Base-by-base conservation (phyloP, 2,329 filamentous ascomycete genomes). In the Zymoseptoria pseudotritici region DNA sequence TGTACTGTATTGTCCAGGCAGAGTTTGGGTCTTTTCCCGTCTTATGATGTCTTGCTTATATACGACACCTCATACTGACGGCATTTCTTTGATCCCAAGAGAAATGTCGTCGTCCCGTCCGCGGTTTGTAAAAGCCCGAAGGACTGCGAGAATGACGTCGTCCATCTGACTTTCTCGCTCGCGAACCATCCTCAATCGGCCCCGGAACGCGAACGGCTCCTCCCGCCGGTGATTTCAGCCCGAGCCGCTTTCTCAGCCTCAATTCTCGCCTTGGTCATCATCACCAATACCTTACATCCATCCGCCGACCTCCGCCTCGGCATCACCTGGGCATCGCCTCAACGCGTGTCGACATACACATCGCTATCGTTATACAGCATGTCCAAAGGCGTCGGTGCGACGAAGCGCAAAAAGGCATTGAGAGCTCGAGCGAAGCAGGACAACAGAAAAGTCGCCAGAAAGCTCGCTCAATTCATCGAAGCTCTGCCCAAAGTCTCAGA, bases 401-500 rank as follows among this genome's bases (percentile, higher is more conserved):
- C 55, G 20, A 57, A 54, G 19, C 54, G 56, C 19, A 58, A 57
- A 54, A 54, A 62, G 20, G 54, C 54, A 50, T 58, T 57, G 46
- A 60, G 50, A 53, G 57, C 58, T 31, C 55, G 54, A 11, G 57
- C 51, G 31, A 61, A 64, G 19, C 52, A 58, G 13, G 55, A 56
- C 19, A 24, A 54, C 29, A 54, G 58, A 26, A 62, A 64, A 51
- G 63, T 61, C 50, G 60, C 57, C 11, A 63, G 63, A 50, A 61
- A 63, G 36, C 60, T 59, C 46, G 55, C 58, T 21, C 61, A 63
- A 46, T 62, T 60, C 58, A 50, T 58, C 31, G 59, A 61, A 8
- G 52, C 63, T 22, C 57, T 68, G 7, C 67, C 69, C 9, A 59
- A 58, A 42, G 56, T 72, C 55, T 67, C 70, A 66, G 69, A 72